These are phyloP conservation scores for Calocybe gambosa DNA, from an alignment of 1,284 basidiomycete genomes.

Conservation along the genomic window DNA sequence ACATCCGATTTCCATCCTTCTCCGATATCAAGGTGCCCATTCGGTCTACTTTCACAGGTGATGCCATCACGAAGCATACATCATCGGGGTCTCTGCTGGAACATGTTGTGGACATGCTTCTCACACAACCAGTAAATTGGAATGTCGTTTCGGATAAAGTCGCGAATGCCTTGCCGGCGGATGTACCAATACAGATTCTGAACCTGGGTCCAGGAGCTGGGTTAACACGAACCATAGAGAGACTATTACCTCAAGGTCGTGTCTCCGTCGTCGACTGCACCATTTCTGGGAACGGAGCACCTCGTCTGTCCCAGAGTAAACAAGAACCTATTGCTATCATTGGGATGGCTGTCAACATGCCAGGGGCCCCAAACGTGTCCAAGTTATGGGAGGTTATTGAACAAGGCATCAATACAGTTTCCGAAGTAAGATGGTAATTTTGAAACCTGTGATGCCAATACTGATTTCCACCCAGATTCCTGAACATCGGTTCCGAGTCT, in stretches of 20 bases:
- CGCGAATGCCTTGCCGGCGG: conserved; percentile 20
- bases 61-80: conserved; percentile 23
- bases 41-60: conserved; percentile 43
- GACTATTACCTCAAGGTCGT: conserved; percentile 23
- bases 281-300: conserved; percentile 10
- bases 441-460: neutral
- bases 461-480: conserved; percentile 43
- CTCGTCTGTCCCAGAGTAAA: conserved; percentile 17
- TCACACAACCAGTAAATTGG: conserved; percentile 54
- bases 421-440: conserved; percentile 36
- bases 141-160: conserved; percentile 33
- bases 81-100: conserved; percentile 34
- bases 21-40: conserved; percentile 39
- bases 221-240: conserved; percentile 35
- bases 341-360: conserved; percentile 64
- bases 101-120: conserved; percentile 50
- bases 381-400: conserved; percentile 57
- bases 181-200: conserved; percentile 30
- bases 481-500: conserved; percentile 45
- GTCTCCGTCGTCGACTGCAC: conserved; percentile 26
- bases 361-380: conserved; percentile 42
- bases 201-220: conserved; percentile 53
- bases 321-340: conserved; percentile 62
- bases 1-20: conserved; percentile 45
- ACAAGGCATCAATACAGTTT: conserved; percentile 49